These are phyloP conservation scores for Lithocarpus polystachyus DNA, from an alignment of 306 rosid genomes.

Conservation along the genomic window DNA sequence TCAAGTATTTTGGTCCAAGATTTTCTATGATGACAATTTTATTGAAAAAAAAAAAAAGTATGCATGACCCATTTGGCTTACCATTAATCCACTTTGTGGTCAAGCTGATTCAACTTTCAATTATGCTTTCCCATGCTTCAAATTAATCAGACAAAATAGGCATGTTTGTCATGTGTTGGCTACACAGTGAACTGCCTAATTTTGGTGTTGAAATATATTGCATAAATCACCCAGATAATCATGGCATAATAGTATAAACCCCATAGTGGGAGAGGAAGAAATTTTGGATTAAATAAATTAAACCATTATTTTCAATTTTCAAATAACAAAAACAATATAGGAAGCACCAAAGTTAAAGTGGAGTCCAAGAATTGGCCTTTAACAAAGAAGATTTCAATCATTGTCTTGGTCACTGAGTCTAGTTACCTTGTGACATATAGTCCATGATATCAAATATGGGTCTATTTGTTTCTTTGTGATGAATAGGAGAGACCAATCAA, in stretches of 20 bases:
- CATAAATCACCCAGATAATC: not conserved
- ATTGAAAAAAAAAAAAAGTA: not conserved
- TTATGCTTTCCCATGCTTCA: not conserved
- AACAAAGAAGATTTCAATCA: too few species aligned
- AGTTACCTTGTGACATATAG: too few species aligned
- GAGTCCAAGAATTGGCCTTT: too few species aligned
- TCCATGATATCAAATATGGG: too few species aligned
- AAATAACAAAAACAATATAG: too few species aligned
- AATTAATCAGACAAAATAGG: not conserved
- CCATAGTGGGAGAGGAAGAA: not conserved
- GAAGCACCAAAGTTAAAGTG: too few species aligned
- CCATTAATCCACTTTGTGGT: not conserved
- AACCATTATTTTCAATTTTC: not conserved
- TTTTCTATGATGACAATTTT: not conserved
- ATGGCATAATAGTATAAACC: not conserved
- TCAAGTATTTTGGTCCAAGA: not conserved
- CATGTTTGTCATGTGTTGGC: not conserved
- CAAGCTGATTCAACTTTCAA: not conserved
- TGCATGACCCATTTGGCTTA: not conserved
- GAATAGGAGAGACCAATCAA: too few species aligned
- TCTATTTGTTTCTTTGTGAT: too few species aligned
- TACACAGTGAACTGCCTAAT: not conserved
- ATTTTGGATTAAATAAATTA: not conserved
- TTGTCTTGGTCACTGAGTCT: too few species aligned
- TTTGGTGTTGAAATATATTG: not conserved